Base-by-base conservation (phyloP, 1,284 basidiomycete species). In the Apiotrichum montevideense region DNA sequence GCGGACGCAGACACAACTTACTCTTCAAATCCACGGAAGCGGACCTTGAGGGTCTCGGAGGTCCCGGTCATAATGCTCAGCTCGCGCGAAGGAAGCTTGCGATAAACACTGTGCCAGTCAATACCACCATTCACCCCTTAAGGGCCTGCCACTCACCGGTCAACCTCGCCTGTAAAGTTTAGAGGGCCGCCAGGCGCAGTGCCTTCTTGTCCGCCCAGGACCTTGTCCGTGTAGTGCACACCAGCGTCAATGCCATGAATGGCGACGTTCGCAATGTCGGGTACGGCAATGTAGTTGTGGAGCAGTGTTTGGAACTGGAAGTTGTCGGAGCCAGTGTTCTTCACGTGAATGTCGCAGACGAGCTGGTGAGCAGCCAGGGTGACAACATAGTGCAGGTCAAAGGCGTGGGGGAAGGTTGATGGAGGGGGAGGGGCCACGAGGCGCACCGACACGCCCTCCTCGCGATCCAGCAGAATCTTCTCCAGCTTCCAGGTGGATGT, bases 261-360 rank as follows among this genome's bases (percentile, higher is more conserved):
- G 43, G 59, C 62, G 37, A 76, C 61, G 53, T 67, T 66, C n/a
- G 47, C 62, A 80, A 75, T 56, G 80, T 80, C 43, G 81, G 80
- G 46, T 81, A 86, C 87, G n/a, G 81, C 82, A 59, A 92, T 81
- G 75, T 95, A 95, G 55, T 82, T 90, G 75, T 94, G 91, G 56
- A 95, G 81, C 39, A 95, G 79, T 2, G 89, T 86, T 74, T 95
- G 91, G 79, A 92, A 94, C 68, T 85, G 84, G 52, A 93, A 81
- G 3, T 72, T 66, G 11, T 70, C 65, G 21, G 39, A 35, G 9
- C 66, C 63, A 3, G 67, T 80, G 69, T 93, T 93, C 61, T 80
- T 81, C 57, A 94, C 85, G 70, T 89, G 86, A 10, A 94, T 78
- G 69, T 87, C 85, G 37, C 87, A 89, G 63, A 81, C 84, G 57